Evolutionary conservation across 768 basidiomycete species (phyloP).

Genomic region (Pleurotus tuoliensis): DNA sequence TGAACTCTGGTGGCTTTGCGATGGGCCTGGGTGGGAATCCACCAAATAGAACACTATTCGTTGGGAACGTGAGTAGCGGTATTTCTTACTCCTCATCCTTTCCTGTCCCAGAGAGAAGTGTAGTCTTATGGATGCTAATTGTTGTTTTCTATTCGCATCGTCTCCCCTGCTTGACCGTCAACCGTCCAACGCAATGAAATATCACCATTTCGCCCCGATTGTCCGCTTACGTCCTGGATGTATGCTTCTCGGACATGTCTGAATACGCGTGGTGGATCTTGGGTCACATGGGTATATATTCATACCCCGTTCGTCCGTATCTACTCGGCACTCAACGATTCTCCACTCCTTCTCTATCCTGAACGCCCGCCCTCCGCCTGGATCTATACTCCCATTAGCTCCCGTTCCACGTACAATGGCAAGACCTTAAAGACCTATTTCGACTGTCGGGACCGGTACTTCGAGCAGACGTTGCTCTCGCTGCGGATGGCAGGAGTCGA

Average conservation of each 20-base stretch:
- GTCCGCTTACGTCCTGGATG: too few species aligned
- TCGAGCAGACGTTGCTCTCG: constrained; percentile 87
- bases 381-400: constrained; percentile 40
- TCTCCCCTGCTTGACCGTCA: too few species aligned
- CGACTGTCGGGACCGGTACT: constrained; percentile 86
- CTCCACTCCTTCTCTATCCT: constrained; percentile 4
- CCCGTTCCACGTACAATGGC: constrained; percentile 95
- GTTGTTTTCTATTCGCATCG: too few species aligned
- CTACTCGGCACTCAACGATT: background rate
- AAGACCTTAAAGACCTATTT: constrained; percentile 95
- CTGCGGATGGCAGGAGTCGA: constrained; percentile 81
- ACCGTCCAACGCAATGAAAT: too few species aligned
- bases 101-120: background rate
- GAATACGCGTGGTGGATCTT: too few species aligned
- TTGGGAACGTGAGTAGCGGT: constrained; percentile 74
- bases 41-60: constrained; percentile 47
- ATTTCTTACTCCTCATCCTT: background rate
- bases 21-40: background rate
- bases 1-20: background rate
- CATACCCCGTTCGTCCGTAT: background rate
- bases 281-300: background rate
- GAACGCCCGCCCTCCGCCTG: background rate
- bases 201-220: too few species aligned
- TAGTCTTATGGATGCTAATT: background rate
- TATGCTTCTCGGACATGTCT: too few species aligned